Evolutionary conservation across 441 rosid species (phyloP), one percentile per base, ranked within the genome.

Genomic region (Mallotus repandus): DNA sequence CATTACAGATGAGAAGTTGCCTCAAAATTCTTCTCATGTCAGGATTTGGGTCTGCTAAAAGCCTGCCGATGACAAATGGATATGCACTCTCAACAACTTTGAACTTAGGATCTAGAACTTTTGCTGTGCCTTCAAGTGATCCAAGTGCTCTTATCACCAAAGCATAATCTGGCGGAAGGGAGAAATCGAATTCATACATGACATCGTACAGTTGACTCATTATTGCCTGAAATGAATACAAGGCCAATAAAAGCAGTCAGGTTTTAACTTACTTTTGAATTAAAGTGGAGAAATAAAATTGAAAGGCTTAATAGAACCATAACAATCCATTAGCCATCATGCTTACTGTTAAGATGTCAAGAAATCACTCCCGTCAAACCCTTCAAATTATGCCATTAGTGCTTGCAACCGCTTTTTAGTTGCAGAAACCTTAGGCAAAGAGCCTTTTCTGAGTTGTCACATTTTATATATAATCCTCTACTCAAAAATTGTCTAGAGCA

Each of bases 101-200:
- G 82, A 96, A 94, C 76, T 89, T 90, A 69, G 99, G 97, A 79
- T 92, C 98, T 45, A 96, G 91, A 79, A 81, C 86, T 86, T 96
- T 94, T 56, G 99, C 96, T 0, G 99, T 96, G 83, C 98, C 99
- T 89, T 96, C 99, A 15, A 94, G 88, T 67, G 98, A 92, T 70
- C 98, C 98, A 53, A 92, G 96, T 11, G 98, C 95, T 86, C 99
- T 85, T 82, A 92, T 83, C 79, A 94, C 99, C 81, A 92, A 84
- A 66, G 98, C 99, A 84, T 96, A 96, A 78, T 96, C 98, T 7
- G 98, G 99, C 45, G 99, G 98, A 66, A 94, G 93, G 55, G 92
- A 92, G 80, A 96, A 89, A 81, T 91, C 86, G 81, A 92, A 94
- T 71, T 89, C 98, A 69, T 94, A 96, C 98, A 94, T 94, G 68